Evolutionary conservation across 2,329 filamentous ascomycete genomes (phyloP).

Genomic region (Ambrosiella xylebori): DNA sequence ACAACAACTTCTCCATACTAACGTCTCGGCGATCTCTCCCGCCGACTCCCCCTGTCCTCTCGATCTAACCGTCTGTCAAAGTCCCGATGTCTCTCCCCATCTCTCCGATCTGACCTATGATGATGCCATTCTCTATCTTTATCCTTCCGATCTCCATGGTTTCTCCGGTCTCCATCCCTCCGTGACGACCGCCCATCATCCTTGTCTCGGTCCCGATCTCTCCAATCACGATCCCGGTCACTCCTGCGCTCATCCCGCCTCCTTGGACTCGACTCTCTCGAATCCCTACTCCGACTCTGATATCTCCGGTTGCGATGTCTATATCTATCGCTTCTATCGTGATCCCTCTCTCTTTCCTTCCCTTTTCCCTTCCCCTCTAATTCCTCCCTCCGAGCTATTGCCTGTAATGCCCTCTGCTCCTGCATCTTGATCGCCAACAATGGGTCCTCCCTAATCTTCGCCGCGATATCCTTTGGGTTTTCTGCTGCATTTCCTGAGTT

Average conservation of each 20-base stretch:
- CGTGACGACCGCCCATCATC: neutral
- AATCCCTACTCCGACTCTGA: conserved; percentile 6
- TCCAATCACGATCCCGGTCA: conserved; percentile 1
- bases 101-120: neutral
- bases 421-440: conserved; percentile 84
- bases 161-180: neutral
- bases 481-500: conserved; percentile 49
- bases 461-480: conserved; percentile 58
- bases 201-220: neutral
- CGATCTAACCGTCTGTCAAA: neutral
- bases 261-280: conserved; percentile 6
- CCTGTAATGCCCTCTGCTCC: conserved; percentile 65
- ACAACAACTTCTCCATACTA: too few relatives aligned
- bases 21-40: neutral
- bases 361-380: conserved; percentile 22
- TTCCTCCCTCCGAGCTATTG: conserved; percentile 57
- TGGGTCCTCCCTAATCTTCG: conserved; percentile 81
- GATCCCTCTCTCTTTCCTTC: conserved; percentile 19
- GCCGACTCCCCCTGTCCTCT: neutral
- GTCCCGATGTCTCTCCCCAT: neutral
- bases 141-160: neutral
- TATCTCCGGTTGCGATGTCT: conserved; percentile 6
- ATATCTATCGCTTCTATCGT: conserved; percentile 20
- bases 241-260: conserved; percentile 1
- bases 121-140: neutral